Evolutionary conservation across 2,329 filamentous ascomycete species (phyloP), one percentile per base, ranked within the genome.

Genomic region (Aspergillus glaucus): DNA sequence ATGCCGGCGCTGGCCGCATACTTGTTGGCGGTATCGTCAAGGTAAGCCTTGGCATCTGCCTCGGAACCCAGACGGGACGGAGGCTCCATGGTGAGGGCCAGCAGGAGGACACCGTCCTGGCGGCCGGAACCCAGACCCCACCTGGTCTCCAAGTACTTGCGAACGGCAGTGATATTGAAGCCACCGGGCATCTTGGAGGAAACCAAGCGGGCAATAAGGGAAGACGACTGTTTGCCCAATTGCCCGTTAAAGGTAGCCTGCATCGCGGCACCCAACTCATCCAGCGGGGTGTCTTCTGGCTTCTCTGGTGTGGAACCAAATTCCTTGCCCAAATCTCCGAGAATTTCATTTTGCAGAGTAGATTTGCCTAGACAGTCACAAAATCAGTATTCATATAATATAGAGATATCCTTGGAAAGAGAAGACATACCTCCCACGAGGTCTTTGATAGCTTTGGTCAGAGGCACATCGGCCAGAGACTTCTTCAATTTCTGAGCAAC

Each of bases 101-200:
- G 75, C 49, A 97, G 76, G 52, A 98, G 77, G 44, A 88, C 88
- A 60, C 91, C 90, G 66, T 98, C 93, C 68, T 98, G 93, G 63
- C 93, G 81, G 24, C 93, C 93, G 21, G 85, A 67, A 3, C 79
- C 88, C 50, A 98, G 76, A 48, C 93, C 93, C 90, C 92, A 98
- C 70, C 89, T 82, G 14, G 87, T 89, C 75, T 96, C 92, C 41
- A 98, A 76, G 66, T 98, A 94, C 74, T 98, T 98, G 63, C 93
- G 83, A 43, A 94, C 88, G 10, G 89, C 80, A 64, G 92, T 97
- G 69, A 97, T 97, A 70, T 97, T 98, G 82, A 98, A 98, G 54
- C 93, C 93, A 75, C 92, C 93, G 43, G 93, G 93, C 93, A 98
- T 98, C 76, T 98, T 98, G 26, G 93, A 96, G 2, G 93, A 97